These are phyloP conservation scores for carrot (Daucus carota) DNA, from an alignment of 129 eudicot genomes.

Conservation along the genomic window DNA sequence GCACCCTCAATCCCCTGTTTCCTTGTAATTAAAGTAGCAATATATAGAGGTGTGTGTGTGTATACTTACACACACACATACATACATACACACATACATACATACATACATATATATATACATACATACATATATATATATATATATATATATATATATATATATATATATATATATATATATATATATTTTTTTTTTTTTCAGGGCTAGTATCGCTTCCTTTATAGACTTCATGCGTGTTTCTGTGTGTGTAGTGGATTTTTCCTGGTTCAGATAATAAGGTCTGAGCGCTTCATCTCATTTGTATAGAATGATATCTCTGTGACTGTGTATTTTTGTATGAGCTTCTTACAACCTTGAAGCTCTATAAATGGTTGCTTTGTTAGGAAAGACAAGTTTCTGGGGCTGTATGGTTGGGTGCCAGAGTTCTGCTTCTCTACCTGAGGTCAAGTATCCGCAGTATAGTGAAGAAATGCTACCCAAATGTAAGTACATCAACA, in stretches of 20 bases:
- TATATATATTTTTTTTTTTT: no score
- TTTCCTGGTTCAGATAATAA: neutral
- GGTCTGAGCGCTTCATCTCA: neutral
- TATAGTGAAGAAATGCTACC: slow-evolving; percentile 68
- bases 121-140: no score
- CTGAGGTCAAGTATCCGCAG: slow-evolving; percentile 57
- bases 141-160: no score
- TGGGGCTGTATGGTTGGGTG: slow-evolving; percentile 73
- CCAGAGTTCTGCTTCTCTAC: slow-evolving; percentile 57
- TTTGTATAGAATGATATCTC: neutral
- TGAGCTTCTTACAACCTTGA: neutral
- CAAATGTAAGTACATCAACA: slow-evolving; percentile 47
- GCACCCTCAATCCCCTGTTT: no score
- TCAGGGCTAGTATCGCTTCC: neutral
- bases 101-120: no score
- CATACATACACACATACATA: no score
- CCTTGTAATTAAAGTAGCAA: no score
- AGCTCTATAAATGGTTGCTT: neutral
- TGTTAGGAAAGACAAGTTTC: slow-evolving; percentile 60
- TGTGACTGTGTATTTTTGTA: neutral
- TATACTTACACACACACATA: no score
- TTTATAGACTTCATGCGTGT: no score
- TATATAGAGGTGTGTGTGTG: no score
- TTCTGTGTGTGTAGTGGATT: neutral
- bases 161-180: no score